Conservation (phyloP, 2,329 filamentous ascomycete genomes). For the Cladophialophora immunda region DNA sequence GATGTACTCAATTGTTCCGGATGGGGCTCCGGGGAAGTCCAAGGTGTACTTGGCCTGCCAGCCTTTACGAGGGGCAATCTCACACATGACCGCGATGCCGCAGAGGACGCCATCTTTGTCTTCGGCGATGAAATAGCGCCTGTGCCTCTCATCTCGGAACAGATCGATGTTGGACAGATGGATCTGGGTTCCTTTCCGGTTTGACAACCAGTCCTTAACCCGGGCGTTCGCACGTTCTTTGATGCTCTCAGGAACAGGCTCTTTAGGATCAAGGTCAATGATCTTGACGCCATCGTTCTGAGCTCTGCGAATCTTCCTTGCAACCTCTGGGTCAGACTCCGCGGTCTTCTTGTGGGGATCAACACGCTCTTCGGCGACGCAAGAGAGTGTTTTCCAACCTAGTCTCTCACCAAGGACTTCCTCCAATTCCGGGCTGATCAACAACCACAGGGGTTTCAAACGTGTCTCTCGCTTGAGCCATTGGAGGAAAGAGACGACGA, state of each 20-base stretch:
- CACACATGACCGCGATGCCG: slow-evolving; percentile 82
- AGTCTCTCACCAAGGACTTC: slow-evolving; percentile 80
- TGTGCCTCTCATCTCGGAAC: slow-evolving; percentile 84
- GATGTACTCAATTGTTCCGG: slow-evolving; percentile 84
- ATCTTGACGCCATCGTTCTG: slow-evolving; percentile 87
- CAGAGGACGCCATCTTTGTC: slow-evolving; percentile 76
- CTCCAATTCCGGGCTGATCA: slow-evolving; percentile 81
- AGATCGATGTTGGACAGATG: slow-evolving; percentile 90
- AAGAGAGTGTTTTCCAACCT: slow-evolving; percentile 88
- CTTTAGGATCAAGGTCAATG: slow-evolving; percentile 72
- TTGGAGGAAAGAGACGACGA: slow-evolving; percentile 77
- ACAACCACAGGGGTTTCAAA: slow-evolving; percentile 86
- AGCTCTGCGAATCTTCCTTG: slow-evolving; percentile 79
- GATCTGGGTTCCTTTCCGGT: slow-evolving; percentile 84
- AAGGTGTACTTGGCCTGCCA: slow-evolving; percentile 98
- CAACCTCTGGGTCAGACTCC: slow-evolving; percentile 70
- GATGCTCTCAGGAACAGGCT: slow-evolving; percentile 71
- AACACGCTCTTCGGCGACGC: slow-evolving; percentile 87
- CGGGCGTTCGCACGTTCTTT: slow-evolving; percentile 74
- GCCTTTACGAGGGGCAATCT: slow-evolving; percentile 80
- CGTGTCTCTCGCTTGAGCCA: slow-evolving; percentile 75
- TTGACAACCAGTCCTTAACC: slow-evolving; percentile 80
- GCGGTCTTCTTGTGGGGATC: slow-evolving; percentile 75
- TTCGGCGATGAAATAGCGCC: slow-evolving; percentile 84
- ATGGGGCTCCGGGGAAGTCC: slow-evolving; percentile 88